Evolutionary conservation across 2,329 filamentous ascomycete genomes (phyloP), one percentile per base, ranked within the genome.

Genomic region (Fusarium nodosum): DNA sequence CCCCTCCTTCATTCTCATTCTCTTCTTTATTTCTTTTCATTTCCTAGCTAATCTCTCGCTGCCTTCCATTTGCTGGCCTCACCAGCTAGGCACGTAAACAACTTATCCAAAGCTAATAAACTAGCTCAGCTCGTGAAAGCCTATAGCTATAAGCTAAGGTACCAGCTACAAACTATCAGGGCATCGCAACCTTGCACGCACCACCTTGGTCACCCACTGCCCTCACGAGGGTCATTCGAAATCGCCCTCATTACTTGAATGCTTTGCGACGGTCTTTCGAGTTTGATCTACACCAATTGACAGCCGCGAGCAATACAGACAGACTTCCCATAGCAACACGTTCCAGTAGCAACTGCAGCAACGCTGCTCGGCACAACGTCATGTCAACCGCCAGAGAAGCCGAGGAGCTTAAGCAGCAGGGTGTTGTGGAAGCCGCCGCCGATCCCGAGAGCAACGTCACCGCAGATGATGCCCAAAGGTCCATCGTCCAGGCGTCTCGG

Each of bases 341-440:
- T 64, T 66, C 30, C 55, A 52, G 45, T 38, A 51, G 50, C 56
- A 60, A 60, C 60, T 41, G 63, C 44, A 56, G 64, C 54, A 55
- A 66, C 70, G 66, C 67, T 57, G 58, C 46, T 60, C 31, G 22
- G 44, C 47, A 61, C 54, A 67, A 60, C 70, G 70, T 69, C 68
- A 81, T 80, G 78, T 77, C 79, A 58, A 73, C 73, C 72, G 74
- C 77, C 56, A 74, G 70, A 66, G 75, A 79, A 68, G 73, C 76
- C 50, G 73, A 55, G 63, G 93, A 97, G 86, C 86, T 93, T 79
- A 97, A 94, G 87, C 86, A 90, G 79, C 90, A 97, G 81, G 93
- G 90, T 70, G 91, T 89, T 69, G 83, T 95, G 64, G 92, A 96
- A 77, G 91, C 93, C 62, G 90, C 94, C 57, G 86, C 85, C 66